Base-by-base conservation (phyloP, 2,329 filamentous ascomycete genomes). In the Rhynchosporium agropyri region DNA sequence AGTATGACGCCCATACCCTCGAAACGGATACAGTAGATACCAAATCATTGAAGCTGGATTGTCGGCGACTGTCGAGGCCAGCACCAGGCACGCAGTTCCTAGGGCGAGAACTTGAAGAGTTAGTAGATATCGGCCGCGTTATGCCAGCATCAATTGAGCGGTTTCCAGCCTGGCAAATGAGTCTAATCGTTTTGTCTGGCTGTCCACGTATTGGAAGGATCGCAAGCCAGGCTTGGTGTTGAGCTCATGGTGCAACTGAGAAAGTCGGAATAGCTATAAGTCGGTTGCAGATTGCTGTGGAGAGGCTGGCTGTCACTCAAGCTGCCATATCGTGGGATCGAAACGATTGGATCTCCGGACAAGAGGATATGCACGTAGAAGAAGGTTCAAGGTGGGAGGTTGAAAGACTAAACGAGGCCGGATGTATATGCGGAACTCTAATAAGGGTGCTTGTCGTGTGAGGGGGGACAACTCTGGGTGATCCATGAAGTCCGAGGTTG, bases 1-100 rank as follows among this genome's bases (percentile, higher is more conserved):
- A 42, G 50, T 15, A 15, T n/a, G 49, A 3, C 45, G 12, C 13
- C 51, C 88, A 76, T 77, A 90, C 89, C 89, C 88, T 83, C 89
- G 83, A 69, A 92, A 80, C 73, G 89, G 89, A 78, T 89, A 92
- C 68, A 92, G 79, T 58, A 92, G 78, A 79, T 89, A 91, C 88
- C 88, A 91, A 77, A 91, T 88, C 88, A 91, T 82, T 56, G 67
- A 63, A 60, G 65, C 65, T 53, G 64, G 65, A 48, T 65, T 68
- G 40, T 58, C 48, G 53, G 63, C 64, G 50, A 65, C 58, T 45
- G 65, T 66, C 51, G 62, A 58, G 36, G 61, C 62, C 58, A 69
- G 60, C 10, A 69, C 45, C 51, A 67, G 29, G n/a, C 58, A 61
- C 28, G 60, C 38, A 7, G 62, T 55, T 31, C 58, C 65, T 56